These are phyloP conservation scores for Calonectria ilicicola DNA, from an alignment of 2,329 filamentous ascomycete genomes.

Conservation along the genomic window DNA sequence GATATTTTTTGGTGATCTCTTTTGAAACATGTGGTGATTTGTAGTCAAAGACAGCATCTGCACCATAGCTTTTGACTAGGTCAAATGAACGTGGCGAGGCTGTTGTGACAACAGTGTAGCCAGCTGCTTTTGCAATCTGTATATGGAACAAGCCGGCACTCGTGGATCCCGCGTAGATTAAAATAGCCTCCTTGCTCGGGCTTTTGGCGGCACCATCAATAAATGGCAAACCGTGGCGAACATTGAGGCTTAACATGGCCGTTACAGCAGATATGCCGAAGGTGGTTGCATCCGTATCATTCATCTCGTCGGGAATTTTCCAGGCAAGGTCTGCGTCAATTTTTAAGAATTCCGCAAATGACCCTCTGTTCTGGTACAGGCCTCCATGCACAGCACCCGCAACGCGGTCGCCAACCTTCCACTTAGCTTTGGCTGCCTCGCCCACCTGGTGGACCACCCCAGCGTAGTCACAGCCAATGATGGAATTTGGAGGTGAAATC, in stretches of 20 bases:
- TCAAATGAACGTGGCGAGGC: conserved; percentile 56
- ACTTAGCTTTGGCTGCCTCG: conserved; percentile 11
- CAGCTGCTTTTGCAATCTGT: conserved; percentile 56
- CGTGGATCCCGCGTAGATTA: conserved; percentile 62
- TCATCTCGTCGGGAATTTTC: conserved; percentile 37
- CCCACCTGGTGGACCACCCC: conserved; percentile 44
- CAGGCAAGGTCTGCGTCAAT: conserved; percentile 37
- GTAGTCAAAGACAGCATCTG: conserved; percentile 58
- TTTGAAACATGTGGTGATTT: conserved; percentile 20
- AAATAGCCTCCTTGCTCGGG: conserved; percentile 37
- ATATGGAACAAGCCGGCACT: conserved; percentile 59
- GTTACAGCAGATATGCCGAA: conserved; percentile 39
- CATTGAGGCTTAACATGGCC: conserved; percentile 40
- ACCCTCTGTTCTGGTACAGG: conserved; percentile 38
- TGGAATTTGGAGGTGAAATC: background rate
- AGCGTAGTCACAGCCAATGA: conserved; percentile 7
- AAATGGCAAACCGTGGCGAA: conserved; percentile 38
- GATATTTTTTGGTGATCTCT: conserved; percentile 35
- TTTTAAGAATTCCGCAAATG: conserved; percentile 44
- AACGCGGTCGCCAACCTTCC: conserved; percentile 36
- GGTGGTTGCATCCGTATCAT: conserved; percentile 41
- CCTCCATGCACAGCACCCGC: conserved; percentile 42
- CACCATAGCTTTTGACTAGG: conserved; percentile 56
- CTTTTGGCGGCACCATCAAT: background rate
- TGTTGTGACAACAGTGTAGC: conserved; percentile 58